Evolutionary conservation across 2,329 filamentous ascomycete genomes (phyloP).

Genomic region (Cladosporium austrohemisphaericum): DNA sequence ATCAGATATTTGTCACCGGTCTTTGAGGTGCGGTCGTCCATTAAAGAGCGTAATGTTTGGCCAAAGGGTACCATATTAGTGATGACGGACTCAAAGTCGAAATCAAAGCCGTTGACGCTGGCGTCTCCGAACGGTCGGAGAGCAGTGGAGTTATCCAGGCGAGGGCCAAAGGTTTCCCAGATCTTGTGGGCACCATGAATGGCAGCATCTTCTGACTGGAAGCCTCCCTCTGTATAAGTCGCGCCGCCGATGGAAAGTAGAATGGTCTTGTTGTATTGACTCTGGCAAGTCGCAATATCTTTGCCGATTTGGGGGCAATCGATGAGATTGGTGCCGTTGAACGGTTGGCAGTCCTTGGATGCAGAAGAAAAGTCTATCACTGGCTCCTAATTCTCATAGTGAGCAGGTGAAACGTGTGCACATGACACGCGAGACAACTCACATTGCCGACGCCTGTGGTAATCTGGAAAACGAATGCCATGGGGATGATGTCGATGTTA

Average conservation of each 20-base stretch:
- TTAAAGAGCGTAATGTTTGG: slow-evolving; percentile 29
- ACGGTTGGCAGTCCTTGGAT: slow-evolving; percentile 58
- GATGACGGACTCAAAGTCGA: slow-evolving; percentile 65
- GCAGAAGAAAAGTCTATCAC: slow-evolving; percentile 63
- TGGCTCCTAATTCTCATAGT: too few relatives aligned
- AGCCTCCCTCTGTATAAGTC: slow-evolving; percentile 66
- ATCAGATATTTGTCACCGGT: slow-evolving; percentile 40
- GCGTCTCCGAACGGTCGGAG: slow-evolving; percentile 65
- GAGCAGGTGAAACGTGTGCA: too few relatives aligned
- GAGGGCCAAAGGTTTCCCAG: slow-evolving; percentile 69
- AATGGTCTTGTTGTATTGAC: slow-evolving; percentile 62
- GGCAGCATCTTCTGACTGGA: slow-evolving; percentile 52
- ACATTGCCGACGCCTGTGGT: slow-evolving; percentile 55
- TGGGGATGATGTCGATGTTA: slow-evolving; percentile 56
- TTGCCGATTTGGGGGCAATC: slow-evolving; percentile 61
- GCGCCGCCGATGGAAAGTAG: slow-evolving; percentile 68
- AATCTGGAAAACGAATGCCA: slow-evolving; percentile 58
- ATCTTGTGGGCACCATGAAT: slow-evolving; percentile 56
- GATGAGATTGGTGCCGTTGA: slow-evolving; percentile 55
- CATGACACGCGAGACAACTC: too few relatives aligned
- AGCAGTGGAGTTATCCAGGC: slow-evolving; percentile 28
- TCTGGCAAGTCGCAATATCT: slow-evolving; percentile 59
- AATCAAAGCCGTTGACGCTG: slow-evolving; percentile 70
- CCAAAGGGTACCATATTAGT: slow-evolving; percentile 56
- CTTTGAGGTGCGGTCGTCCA: slow-evolving; percentile 28